Evolutionary conservation across 2,329 filamentous ascomycete species (phyloP).

Genomic region (Mollisia scopiformis): DNA sequence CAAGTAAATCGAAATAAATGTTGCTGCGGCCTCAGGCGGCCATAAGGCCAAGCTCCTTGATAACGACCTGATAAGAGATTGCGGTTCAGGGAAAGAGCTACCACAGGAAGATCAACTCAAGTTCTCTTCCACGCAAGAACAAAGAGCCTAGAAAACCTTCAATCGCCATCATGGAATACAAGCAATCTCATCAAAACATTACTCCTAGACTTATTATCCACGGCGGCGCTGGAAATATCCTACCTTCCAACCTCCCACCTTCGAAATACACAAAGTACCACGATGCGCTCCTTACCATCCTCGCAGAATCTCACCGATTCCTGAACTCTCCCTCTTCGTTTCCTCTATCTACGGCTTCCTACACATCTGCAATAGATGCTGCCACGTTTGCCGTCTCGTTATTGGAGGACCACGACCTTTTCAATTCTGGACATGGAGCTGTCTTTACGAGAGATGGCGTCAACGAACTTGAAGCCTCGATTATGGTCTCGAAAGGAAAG

Average conservation of each 20-base stretch:
- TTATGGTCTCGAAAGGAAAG: conserved; percentile 78
- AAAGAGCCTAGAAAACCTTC: not conserved
- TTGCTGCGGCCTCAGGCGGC: not conserved
- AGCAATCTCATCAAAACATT: conserved; percentile 14
- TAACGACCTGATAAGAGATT: not conserved
- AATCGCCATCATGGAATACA: conserved; percentile 24
- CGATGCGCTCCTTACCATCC: conserved; percentile 62
- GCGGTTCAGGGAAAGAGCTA: too few relatives aligned
- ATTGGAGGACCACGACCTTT: conserved; percentile 79
- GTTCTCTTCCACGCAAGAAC: not conserved
- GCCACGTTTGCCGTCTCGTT: conserved; percentile 75
- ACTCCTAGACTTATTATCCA: conserved; percentile 41
- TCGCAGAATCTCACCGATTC: conserved; percentile 48
- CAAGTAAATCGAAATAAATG: not conserved
- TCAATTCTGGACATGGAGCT: conserved; percentile 83
- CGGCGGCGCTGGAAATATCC: conserved; percentile 73
- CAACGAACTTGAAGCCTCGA: conserved; percentile 83
- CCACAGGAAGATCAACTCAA: too few relatives aligned
- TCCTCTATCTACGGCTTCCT: conserved; percentile 48
- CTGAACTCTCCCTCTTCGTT: conserved; percentile 60
- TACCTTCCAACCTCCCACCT: conserved; percentile 59
- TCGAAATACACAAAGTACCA: conserved; percentile 62
- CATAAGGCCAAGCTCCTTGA: too few relatives aligned
- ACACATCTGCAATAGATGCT: conserved; percentile 64
- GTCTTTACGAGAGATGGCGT: conserved; percentile 84